A percentile compares a stretch with the other conserved stretches of the same genome.
Conservation (phyloP, 1,284 basidiomycete genomes). For the Trichosporon asahii region DNA sequence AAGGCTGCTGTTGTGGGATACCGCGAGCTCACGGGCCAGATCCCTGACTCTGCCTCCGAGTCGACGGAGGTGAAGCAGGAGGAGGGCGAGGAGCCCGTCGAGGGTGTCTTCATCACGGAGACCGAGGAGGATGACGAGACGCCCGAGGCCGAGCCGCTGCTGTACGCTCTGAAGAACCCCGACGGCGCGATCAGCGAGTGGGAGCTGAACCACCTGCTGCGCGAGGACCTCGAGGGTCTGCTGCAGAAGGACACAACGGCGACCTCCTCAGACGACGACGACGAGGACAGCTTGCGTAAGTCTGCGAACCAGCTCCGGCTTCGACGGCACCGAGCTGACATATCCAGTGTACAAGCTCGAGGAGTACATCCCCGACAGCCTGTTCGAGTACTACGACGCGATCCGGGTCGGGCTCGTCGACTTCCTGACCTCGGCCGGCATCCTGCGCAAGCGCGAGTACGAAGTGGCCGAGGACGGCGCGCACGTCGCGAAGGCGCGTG, state of each 20-base stretch:
- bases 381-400: conserved; percentile 71
- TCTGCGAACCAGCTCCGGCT: no score
- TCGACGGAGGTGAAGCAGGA: conserved; percentile 10
- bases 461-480: conserved; percentile 33
- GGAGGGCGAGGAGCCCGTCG: conserved; percentile 43
- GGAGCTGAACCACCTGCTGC: conserved; percentile 18
- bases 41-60: background rate
- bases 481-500: conserved; percentile 57
- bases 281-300: conserved; percentile 32
- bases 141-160: conserved; percentile 38
- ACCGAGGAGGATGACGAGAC: conserved; percentile 50
- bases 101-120: conserved; percentile 38
- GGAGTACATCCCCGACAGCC: conserved; percentile 79
- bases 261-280: conserved; percentile 22
- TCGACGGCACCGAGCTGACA: no score
- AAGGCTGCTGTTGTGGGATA: conserved; percentile 93
- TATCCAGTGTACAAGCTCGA: conserved; percentile 73
- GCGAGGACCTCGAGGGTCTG: conserved; percentile 20
- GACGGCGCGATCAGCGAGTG: conserved; percentile 20
- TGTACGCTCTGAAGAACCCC: conserved; percentile 18
- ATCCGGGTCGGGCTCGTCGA: conserved; percentile 64
- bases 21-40: conserved; percentile 67
- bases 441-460: conserved; percentile 24
- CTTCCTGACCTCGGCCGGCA: conserved; percentile 47
- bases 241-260: conserved; percentile 11